Base-by-base conservation (phyloP, 2,329 filamentous ascomycete species). In the Fusarium sp. region DNA sequence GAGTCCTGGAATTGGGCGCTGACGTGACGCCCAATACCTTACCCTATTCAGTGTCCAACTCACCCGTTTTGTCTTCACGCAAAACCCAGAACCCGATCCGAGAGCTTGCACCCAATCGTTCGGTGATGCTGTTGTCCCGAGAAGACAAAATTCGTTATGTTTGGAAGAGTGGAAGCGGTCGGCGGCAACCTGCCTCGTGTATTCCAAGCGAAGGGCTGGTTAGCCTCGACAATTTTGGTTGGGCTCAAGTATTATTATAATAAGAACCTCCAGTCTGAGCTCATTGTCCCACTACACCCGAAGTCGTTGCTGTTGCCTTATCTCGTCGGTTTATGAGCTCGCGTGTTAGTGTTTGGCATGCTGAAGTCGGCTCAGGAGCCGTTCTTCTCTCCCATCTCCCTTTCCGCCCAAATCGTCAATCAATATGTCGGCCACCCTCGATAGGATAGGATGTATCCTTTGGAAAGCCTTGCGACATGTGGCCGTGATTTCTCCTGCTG, bases 401-500 rank as follows among this genome's bases (percentile, higher is more conserved):
- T 36, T 23, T 47, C 27, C 37, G 12, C 27, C 54, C 16, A 39
- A 37, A n/a, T 12, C 43, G 28, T 6, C 34, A 30, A 13, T 51
- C 37, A n/a, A 16, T 27, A 73, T 62, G 63, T 41, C 41, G 30
- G 48, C 9, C 44, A 58, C 58, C 46, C 30, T 43, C 9, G 41
- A 62, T n/a, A 41, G 34, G 36, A 31, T 54, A 37, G 37, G 50
- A 28, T 37, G 15, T 50, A 34, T 43, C 28, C 27, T 30, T 34
- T 50, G 60, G 62, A 36, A 34, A 36, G 41, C 28, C 36, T 39
- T 53, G 47, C 48, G 36, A n/a, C 52, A 60, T 63, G 28, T 56
- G 23, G 31, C 51, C 18, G 41, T 41, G 36, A 36, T 67, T 18
- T n/a, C 72, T 40, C 62, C 72, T 23, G 59, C 51, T 18, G 71